These are phyloP conservation scores for Ophiostoma tasmaniense DNA, from an alignment of 2,329 filamentous ascomycete species.

Conservation along the genomic window DNA sequence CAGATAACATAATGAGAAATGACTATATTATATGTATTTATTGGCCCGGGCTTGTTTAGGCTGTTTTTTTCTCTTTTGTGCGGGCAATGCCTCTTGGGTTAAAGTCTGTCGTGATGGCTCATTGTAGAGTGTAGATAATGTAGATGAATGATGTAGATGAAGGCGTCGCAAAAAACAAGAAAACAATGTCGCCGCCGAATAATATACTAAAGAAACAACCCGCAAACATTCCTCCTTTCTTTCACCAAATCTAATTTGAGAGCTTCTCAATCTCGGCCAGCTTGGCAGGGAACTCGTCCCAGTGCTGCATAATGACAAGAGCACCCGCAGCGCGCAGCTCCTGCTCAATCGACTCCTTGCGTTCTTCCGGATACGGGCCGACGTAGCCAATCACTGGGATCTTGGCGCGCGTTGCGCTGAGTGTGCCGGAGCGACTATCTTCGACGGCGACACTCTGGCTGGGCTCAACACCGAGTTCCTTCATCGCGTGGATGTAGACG, in stretches of 20 bases:
- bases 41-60: background rate
- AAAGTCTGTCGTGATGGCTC: no score
- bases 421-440: conserved; percentile 78
- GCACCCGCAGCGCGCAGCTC: conserved; percentile 53
- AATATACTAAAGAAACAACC: background rate
- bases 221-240: no score
- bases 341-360: conserved; percentile 58
- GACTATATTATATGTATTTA: background rate
- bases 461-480: conserved; percentile 62
- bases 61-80: background rate
- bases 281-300: conserved; percentile 45
- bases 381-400: conserved; percentile 82
- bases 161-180: background rate
- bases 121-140: background rate
- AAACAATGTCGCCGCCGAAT: background rate
- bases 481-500: conserved; percentile 72
- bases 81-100: background rate
- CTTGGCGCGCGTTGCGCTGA: conserved; percentile 62
- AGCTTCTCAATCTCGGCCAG: conserved; percentile 41
- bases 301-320: conserved; percentile 52
- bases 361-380: conserved; percentile 59
- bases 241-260: background rate
- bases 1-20: conserved; percentile 5
- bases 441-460: conserved; percentile 72
- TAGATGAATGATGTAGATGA: background rate